Conservation (phyloP, 768 basidiomycete genomes). For the Chlorophyllum brunneum region DNA sequence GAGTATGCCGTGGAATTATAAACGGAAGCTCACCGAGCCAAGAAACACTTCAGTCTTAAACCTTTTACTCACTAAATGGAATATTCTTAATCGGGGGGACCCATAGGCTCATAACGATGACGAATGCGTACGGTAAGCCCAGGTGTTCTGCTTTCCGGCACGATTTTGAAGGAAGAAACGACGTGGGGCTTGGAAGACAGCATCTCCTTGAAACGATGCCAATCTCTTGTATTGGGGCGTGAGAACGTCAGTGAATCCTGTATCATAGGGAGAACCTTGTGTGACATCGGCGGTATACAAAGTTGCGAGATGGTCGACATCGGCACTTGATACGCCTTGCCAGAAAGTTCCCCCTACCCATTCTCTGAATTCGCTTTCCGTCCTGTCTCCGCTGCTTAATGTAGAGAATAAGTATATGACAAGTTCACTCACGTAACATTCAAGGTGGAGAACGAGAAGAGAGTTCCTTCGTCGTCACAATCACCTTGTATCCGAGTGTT, state of each 20-base stretch:
- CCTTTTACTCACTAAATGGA: slow-evolving; percentile 35
- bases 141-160: slow-evolving; percentile 37
- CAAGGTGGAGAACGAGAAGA: slow-evolving; percentile 37
- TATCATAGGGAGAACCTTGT: slow-evolving; percentile 47
- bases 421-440: slow-evolving; percentile 36
- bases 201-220: slow-evolving; percentile 47
- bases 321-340: slow-evolving; percentile 16
- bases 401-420: not conserved
- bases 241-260: slow-evolving; percentile 34
- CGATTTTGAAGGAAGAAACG: slow-evolving; percentile 40
- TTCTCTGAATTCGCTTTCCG: slow-evolving; percentile 18
- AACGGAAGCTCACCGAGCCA: slow-evolving; percentile 36
- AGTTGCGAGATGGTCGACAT: slow-evolving; percentile 17
- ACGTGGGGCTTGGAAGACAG: slow-evolving; percentile 47
- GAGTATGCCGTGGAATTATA: not conserved
- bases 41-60: slow-evolving; percentile 33
- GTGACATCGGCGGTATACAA: slow-evolving; percentile 33
- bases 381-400: not conserved
- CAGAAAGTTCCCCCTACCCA: slow-evolving; percentile 26
- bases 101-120: not conserved
- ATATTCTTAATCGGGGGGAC: not conserved
- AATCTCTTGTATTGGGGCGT: slow-evolving; percentile 49
- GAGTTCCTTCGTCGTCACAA: slow-evolving; percentile 52
- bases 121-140: slow-evolving; percentile 34
- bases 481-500: slow-evolving; percentile 28